Percentiles rank a stretch among this genome's conserved stretches.
Evolutionary conservation across 768 basidiomycete species (phyloP).

Genomic region (Cystofilobasidium macerans): DNA sequence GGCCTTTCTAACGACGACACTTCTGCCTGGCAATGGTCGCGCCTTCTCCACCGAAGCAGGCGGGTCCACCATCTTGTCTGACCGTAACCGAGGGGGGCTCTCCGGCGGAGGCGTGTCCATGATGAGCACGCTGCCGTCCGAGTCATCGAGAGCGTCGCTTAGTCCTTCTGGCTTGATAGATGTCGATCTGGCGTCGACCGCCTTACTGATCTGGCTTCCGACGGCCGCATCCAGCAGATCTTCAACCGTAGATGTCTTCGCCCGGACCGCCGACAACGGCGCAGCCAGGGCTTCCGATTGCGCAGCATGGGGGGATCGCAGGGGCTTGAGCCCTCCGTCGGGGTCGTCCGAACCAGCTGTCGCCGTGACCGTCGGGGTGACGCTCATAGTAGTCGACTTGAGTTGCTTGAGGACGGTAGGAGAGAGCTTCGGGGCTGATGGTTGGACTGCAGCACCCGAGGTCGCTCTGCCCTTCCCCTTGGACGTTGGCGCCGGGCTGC

Average conservation of each 20-base stretch:
- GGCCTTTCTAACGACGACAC: not conserved
- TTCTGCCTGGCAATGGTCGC: not conserved
- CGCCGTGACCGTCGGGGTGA: no score
- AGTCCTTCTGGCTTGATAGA: not conserved
- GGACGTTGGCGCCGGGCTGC: not conserved
- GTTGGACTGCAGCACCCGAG: not conserved
- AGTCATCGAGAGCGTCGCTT: not conserved
- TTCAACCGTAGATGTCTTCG: not conserved
- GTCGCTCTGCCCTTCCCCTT: not conserved
- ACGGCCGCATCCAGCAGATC: not conserved
- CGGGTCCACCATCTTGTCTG: not conserved
- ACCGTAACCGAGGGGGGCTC: not conserved
- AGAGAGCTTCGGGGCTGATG: not conserved
- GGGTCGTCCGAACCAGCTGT: no score
- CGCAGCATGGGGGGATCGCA: no score
- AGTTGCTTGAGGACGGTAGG: not conserved
- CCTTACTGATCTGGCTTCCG: not conserved
- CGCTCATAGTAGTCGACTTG: no score
- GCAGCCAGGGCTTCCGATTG: not conserved
- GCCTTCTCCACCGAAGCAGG: not conserved
- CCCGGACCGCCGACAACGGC: not conserved
- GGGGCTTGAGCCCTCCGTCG: not conserved
- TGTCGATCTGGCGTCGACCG: not conserved
- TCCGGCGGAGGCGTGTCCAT: slow-evolving; percentile 4
- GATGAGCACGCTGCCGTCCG: slow-evolving; percentile 1